Evolutionary conservation across 1,284 basidiomycete genomes (phyloP).

Genomic region (Baeospora myosura): DNA sequence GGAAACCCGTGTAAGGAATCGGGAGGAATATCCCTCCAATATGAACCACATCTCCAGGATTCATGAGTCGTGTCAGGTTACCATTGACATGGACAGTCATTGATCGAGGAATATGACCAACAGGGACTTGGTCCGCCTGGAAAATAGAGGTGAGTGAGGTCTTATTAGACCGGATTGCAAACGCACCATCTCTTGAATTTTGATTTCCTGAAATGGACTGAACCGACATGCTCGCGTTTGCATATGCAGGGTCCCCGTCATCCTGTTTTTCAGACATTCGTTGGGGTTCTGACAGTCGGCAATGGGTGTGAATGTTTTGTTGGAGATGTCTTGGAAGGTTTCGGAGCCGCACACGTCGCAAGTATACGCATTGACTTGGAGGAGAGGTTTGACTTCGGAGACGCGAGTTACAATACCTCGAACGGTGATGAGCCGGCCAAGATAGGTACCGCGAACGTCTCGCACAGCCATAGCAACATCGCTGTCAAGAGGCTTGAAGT

Average conservation of each 20-base stretch:
- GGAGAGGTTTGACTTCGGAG: conserved; percentile 95
- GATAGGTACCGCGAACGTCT: conserved; percentile 77
- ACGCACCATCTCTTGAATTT: conserved; percentile 95
- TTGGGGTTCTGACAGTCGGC: conserved; percentile 78
- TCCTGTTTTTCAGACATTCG: conserved; percentile 83
- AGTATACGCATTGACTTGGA: conserved; percentile 97
- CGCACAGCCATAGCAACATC: conserved; percentile 83
- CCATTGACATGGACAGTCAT: conserved; percentile 97
- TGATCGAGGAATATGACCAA: conserved; percentile 96
- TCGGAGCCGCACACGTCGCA: conserved; percentile 98
- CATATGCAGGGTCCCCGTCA: conserved; percentile 91
- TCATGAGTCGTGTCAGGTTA: conserved; percentile 83
- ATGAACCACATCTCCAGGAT: conserved; percentile 93
- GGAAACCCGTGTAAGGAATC: conserved; percentile 85
- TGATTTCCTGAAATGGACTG: conserved; percentile 97
- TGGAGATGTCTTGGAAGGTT: conserved; percentile 97
- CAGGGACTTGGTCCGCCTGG: conserved; percentile 97
- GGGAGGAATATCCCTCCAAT: conserved; percentile 86
- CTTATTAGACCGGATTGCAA: background rate
- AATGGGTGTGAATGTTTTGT: conserved; percentile 87
- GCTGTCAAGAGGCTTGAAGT: conserved; percentile 79
- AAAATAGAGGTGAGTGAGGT: conserved; percentile 11
- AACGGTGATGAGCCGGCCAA: conserved; percentile 91
- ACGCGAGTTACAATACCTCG: conserved; percentile 98
- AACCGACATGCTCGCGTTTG: conserved; percentile 97